Conservation (phyloP, 176 grass and related monocot genomes). For the Musa beccarii region DNA sequence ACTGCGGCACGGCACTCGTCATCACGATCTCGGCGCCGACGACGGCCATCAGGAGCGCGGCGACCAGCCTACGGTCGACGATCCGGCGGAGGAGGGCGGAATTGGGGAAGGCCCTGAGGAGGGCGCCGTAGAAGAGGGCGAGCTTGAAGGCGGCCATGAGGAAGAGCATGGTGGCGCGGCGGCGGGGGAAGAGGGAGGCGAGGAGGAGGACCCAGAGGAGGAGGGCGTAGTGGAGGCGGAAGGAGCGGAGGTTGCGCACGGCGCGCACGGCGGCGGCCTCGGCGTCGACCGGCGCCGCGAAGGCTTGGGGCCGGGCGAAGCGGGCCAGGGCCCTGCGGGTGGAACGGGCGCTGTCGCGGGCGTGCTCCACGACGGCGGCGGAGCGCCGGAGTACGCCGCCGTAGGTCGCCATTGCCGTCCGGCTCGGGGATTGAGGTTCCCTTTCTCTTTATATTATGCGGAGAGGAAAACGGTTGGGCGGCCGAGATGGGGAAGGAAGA, state of each 20-base stretch:
- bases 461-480: neutral
- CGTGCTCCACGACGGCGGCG: slow-evolving; percentile 33
- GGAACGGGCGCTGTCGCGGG: slow-evolving; percentile 31
- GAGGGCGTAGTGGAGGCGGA: slow-evolving; percentile 62
- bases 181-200: slow-evolving; percentile 44
- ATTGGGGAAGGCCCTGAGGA: slow-evolving; percentile 53
- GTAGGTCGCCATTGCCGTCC: slow-evolving; percentile 22
- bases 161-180: slow-evolving; percentile 56
- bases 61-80: slow-evolving; percentile 52
- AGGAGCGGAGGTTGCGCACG: slow-evolving; percentile 65
- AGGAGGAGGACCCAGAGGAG: slow-evolving; percentile 69
- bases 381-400: slow-evolving; percentile 50
- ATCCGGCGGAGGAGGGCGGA: slow-evolving; percentile 53
- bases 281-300: slow-evolving; percentile 41
- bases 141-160: slow-evolving; percentile 84
- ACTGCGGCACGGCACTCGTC: slow-evolving; percentile 45
- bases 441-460: neutral
- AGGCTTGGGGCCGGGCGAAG: slow-evolving; percentile 50
- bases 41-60: slow-evolving; percentile 33
- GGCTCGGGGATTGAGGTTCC: neutral
- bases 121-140: slow-evolving; percentile 53
- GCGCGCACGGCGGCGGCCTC: slow-evolving; percentile 69
- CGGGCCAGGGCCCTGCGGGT: slow-evolving; percentile 26
- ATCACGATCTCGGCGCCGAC: slow-evolving; percentile 52
- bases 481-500: no score